These are phyloP conservation scores for Glycine latifolia DNA, from an alignment of 306 rosid genomes.

Conservation along the genomic window DNA sequence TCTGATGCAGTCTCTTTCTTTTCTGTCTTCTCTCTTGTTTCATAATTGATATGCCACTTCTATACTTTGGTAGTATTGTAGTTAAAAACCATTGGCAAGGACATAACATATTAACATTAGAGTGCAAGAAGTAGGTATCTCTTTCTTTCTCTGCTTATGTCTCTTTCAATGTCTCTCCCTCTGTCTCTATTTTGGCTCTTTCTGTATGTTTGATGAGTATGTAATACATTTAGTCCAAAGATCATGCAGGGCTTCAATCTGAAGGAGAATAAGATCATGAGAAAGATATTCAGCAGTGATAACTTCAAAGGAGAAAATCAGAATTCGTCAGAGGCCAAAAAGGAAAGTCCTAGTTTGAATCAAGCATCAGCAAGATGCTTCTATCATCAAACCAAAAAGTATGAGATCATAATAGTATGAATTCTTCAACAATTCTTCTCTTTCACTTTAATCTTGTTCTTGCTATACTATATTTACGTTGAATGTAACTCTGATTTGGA, in stretches of 20 bases:
- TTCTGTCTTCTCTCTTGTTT: conserved; percentile 8
- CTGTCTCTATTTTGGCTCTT: background rate
- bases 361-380: conserved; percentile 46
- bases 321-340: conserved; percentile 38
- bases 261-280: conserved; percentile 65
- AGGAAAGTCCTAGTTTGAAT: conserved; percentile 48
- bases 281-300: conserved; percentile 63
- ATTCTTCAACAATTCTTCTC: conserved; percentile 8
- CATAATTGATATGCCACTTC: conserved; percentile 38
- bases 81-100: conserved; percentile 42
- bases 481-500: conserved; percentile 38
- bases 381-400: conserved; percentile 57
- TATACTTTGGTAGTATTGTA: background rate
- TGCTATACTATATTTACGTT: background rate
- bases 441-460: background rate
- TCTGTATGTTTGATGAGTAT: background rate
- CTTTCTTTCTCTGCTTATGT: conserved; percentile 34
- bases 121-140: conserved; percentile 51
- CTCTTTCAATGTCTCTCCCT: background rate
- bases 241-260: conserved; percentile 73
- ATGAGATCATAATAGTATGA: conserved; percentile 1
- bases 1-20: conserved; percentile 31
- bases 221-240: conserved; percentile 42
- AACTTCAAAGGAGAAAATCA: conserved; percentile 57
- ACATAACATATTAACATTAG: conserved; percentile 11